Evolutionary conservation across 2,329 filamentous ascomycete species (phyloP), one percentile per base, ranked within the genome.

Genomic region (Hortaea sp.): DNA sequence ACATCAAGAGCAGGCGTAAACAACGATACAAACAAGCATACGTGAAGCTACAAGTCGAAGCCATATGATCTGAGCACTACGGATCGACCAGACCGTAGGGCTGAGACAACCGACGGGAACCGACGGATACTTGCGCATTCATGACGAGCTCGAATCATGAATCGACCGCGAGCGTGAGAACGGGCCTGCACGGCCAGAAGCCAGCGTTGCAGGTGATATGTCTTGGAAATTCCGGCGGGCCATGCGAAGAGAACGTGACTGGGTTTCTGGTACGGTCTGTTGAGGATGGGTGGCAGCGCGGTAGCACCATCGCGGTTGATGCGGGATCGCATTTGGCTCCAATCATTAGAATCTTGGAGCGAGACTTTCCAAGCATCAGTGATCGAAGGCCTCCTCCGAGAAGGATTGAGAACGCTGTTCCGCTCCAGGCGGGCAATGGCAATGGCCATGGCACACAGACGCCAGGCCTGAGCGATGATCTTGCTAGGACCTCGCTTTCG

Each of bases 281-380:
- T 7, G 78, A 82, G 29, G 78, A 84, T 44, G 78, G 81, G 51
- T 98, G 92, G 92, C 72, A 76, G 42, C 84, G 82, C 57, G 83
- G 85, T 39, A 95, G 88, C 0, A 66, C 95, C 37, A 73, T 97
- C 29, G 88, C 90, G n/a, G 84, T 98, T 44, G 92, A 98, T 70
- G 89, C 88, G 7, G 92, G 92, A 41, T 87, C 89, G 30, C 85
- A 95, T 63, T 77, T 98, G 37, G 81, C 86, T 29, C 81, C 87
- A 46, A 95, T 98, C 47, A 79, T 80, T n/a, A 76, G 78, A 41
- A 85, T 94, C 41, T 73, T 98, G 28, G 75, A 88, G 51, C 58
- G 66, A 29, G 65, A 76, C 50, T 71, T 76, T 44, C 72, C 73
- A 40, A 65, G 64, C 5, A 63, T 71, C 40, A 62, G 57, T 46